Percentiles rank a stretch among this genome's conserved stretches.
These are phyloP conservation scores for Euphrasia confusa DNA, from an alignment of 257 asterid genomes.

Conservation along the genomic window DNA sequence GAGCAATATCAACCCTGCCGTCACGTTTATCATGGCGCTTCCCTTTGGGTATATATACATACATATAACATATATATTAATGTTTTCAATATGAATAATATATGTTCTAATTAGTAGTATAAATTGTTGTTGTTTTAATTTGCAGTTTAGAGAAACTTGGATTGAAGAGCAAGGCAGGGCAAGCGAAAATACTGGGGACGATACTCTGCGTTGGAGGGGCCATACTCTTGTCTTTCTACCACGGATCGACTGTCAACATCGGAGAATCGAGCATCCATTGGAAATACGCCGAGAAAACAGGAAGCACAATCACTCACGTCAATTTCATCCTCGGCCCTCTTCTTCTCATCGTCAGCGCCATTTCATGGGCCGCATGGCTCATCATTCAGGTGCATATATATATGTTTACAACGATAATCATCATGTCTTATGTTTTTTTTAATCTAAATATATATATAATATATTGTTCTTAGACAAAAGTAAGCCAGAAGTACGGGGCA, in stretches of 20 bases:
- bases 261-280: conserved; percentile 61
- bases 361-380: conserved; percentile 80
- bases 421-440: too few relatives aligned
- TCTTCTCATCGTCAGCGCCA: conserved; percentile 62
- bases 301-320: conserved; percentile 34
- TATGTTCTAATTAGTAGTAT: too few relatives aligned
- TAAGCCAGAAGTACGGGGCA: conserved; percentile 54
- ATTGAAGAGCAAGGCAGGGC: conserved; percentile 54
- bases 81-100: too few relatives aligned
- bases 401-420: too few relatives aligned
- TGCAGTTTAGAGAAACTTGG: conserved; percentile 64
- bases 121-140: too few relatives aligned
- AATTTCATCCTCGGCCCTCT: conserved; percentile 55
- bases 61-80: neutral
- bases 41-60: conserved; percentile 49
- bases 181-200: conserved; percentile 68
- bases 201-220: conserved; percentile 75
- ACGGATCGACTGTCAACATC: conserved; percentile 44
- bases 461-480: conserved; percentile 38
- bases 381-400: conserved; percentile 49
- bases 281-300: conserved; percentile 53
- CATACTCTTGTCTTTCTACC: conserved; percentile 59
- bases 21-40: conserved; percentile 71
- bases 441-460: too few relatives aligned
- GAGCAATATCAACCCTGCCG: conserved; percentile 66